A percentile compares a stretch with the other conserved stretches of the same genome.
Conservation (phyloP, 179 eudicot genomes). For the Sideroxylon spinosum region DNA sequence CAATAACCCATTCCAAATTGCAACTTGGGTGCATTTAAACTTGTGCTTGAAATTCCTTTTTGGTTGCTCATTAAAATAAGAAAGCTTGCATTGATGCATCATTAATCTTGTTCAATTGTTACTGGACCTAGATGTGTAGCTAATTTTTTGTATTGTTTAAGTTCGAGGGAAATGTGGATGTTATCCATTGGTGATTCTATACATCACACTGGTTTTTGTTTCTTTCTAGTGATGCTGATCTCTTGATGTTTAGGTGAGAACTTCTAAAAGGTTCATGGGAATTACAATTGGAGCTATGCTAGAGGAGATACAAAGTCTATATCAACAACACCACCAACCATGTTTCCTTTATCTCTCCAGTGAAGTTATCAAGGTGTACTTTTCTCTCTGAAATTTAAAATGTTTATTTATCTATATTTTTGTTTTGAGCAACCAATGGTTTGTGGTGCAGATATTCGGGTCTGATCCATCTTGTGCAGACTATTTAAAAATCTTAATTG, state of each 20-base stretch:
- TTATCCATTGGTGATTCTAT: not conserved
- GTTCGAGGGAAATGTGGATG: not conserved
- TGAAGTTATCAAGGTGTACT: slow-evolving; percentile 89
- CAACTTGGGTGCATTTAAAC: not conserved
- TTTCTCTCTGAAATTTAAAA: slow-evolving; percentile 13
- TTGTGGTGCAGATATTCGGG: slow-evolving; percentile 78
- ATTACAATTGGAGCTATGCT: slow-evolving; percentile 92
- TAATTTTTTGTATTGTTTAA: not conserved
- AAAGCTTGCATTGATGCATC: not conserved
- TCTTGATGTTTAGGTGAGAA: slow-evolving; percentile 66
- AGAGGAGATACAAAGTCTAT: slow-evolving; percentile 89
- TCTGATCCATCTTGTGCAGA: slow-evolving; percentile 88
- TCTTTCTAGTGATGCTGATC: slow-evolving; percentile 8
- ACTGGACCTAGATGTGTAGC: not conserved
- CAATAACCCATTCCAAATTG: not conserved
- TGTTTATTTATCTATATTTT: slow-evolving; percentile 10
- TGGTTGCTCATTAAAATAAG: not conserved
- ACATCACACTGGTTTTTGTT: slow-evolving; percentile 2
- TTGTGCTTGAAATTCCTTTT: not conserved
- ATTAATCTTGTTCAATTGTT: not conserved
- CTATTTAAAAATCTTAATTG: slow-evolving; percentile 69
- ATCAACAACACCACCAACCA: slow-evolving; percentile 87
- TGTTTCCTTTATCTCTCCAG: slow-evolving; percentile 98
- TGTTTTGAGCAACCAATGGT: slow-evolving; percentile 15
- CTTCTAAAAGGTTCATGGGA: slow-evolving; percentile 91